Evolutionary conservation across 2,329 filamentous ascomycete species (phyloP).

Genomic region (Pyricularia pennisetigena): DNA sequence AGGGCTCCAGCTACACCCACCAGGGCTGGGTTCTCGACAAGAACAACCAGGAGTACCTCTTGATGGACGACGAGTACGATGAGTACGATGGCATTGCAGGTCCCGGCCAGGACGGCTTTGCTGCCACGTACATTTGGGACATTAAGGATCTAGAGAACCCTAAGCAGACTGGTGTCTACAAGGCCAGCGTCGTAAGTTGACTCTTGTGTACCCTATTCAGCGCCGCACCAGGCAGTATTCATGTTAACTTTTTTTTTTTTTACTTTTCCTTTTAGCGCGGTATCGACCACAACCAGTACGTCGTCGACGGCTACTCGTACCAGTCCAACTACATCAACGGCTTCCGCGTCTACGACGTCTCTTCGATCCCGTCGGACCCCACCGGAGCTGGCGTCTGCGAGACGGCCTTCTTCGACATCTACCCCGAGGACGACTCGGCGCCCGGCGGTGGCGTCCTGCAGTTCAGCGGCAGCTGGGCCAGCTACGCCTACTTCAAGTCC

Average conservation of each 20-base stretch:
- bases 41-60: slow-evolving; percentile 30
- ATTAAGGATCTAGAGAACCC: slow-evolving; percentile 30
- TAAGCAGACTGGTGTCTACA: slow-evolving; percentile 30
- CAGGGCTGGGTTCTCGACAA: slow-evolving; percentile 42
- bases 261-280: slow-evolving; percentile 11
- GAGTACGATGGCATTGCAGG: slow-evolving; percentile 29
- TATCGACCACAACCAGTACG: slow-evolving; percentile 36
- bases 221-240: neutral
- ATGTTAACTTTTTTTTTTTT: neutral
- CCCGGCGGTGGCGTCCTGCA: slow-evolving; percentile 23
- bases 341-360: slow-evolving; percentile 24
- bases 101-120: slow-evolving; percentile 19
- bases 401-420: slow-evolving; percentile 35
- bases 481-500: slow-evolving; percentile 30
- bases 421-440: slow-evolving; percentile 34
- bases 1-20: slow-evolving; percentile 47
- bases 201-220: slow-evolving; percentile 11
- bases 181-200: slow-evolving; percentile 9
- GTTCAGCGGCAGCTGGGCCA: slow-evolving; percentile 31
- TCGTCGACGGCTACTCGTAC: slow-evolving; percentile 28
- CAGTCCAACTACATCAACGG: slow-evolving; percentile 37
- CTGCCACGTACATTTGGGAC: slow-evolving; percentile 39
- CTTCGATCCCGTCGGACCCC: slow-evolving; percentile 19
- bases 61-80: slow-evolving; percentile 43
- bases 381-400: slow-evolving; percentile 30